Percentiles rank a stretch among this genome's conserved stretches.
These are phyloP conservation scores for Fagus crenata DNA, from an alignment of 306 rosid species.

Conservation along the genomic window DNA sequence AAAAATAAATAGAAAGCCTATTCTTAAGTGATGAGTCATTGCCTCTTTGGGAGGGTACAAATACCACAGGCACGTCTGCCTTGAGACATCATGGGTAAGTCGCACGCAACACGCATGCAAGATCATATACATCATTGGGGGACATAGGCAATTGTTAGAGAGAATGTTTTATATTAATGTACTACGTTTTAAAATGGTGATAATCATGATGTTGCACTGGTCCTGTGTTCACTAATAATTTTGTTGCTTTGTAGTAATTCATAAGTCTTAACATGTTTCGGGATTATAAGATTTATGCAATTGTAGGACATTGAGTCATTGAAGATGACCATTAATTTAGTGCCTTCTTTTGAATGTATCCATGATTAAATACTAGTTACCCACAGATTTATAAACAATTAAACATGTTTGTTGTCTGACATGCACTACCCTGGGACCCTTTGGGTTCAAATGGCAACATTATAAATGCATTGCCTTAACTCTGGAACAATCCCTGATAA, in stretches of 20 bases:
- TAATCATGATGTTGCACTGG: constrained; percentile 66
- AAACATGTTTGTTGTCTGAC: constrained; percentile 68
- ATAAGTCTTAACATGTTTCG: constrained; percentile 42
- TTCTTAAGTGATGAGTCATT: not conserved
- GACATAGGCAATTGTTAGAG: constrained; percentile 31
- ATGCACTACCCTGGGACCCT: constrained; percentile 48
- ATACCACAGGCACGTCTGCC: not conserved
- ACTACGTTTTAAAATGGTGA: constrained; percentile 38
- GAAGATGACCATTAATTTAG: constrained; percentile 28
- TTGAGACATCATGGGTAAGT: constrained; percentile 27
- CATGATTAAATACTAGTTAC: constrained; percentile 55
- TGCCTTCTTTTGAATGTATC: constrained; percentile 46
- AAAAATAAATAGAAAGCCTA: too few species aligned
- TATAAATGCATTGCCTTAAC: not conserved
- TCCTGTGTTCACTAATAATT: constrained; percentile 59
- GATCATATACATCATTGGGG: constrained; percentile 37
- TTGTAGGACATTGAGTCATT: constrained; percentile 35
- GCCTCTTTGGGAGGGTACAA: not conserved
- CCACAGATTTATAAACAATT: constrained; percentile 36
- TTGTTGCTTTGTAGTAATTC: constrained; percentile 63
- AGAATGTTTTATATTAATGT: constrained; percentile 13
- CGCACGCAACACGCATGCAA: constrained; percentile 55
- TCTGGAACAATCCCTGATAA: constrained; percentile 6
- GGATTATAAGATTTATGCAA: constrained; percentile 40
- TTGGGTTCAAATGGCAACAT: constrained; percentile 1